Evolutionary conservation across 805 yeast species (phyloP).

Genomic region (Metschnikowia kunwiensis): DNA sequence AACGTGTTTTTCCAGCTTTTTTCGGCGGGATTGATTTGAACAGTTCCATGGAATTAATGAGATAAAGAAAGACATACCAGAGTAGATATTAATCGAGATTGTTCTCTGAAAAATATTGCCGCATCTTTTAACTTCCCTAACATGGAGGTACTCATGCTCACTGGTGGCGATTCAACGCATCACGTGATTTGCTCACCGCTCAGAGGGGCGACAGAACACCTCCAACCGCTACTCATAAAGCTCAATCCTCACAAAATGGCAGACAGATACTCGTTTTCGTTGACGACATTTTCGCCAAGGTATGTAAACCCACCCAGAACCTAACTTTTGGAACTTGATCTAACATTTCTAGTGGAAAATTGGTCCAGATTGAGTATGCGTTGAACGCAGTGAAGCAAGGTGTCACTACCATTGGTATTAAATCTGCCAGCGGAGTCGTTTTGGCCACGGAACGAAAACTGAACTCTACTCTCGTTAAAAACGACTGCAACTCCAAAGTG

Average conservation of each 20-base stretch:
- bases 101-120: too few species aligned
- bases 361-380: conserved; percentile 97
- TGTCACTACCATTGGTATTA: conserved; percentile 91
- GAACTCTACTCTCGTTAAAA: conserved; percentile 69
- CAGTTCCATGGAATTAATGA: too few species aligned
- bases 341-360: conserved; percentile 74
- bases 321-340: conserved; percentile 9
- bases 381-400: conserved; percentile 97
- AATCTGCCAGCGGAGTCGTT: conserved; percentile 92
- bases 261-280: conserved; percentile 94
- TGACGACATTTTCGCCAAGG: conserved; percentile 97
- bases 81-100: too few species aligned
- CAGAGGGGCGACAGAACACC: neutral
- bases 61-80: too few species aligned
- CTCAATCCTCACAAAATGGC: conserved; percentile 57
- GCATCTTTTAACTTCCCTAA: too few species aligned
- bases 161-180: neutral
- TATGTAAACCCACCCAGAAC: conserved; percentile 37
- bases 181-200: neutral
- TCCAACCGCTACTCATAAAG: neutral
- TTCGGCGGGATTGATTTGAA: too few species aligned
- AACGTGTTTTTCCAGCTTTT: too few species aligned
- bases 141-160: too few species aligned
- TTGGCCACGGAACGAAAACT: conserved; percentile 95
- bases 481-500: conserved; percentile 74